Evolutionary conservation across 148 eudicot genomes (phyloP).

Genomic region (Dianthus caryophyllus): DNA sequence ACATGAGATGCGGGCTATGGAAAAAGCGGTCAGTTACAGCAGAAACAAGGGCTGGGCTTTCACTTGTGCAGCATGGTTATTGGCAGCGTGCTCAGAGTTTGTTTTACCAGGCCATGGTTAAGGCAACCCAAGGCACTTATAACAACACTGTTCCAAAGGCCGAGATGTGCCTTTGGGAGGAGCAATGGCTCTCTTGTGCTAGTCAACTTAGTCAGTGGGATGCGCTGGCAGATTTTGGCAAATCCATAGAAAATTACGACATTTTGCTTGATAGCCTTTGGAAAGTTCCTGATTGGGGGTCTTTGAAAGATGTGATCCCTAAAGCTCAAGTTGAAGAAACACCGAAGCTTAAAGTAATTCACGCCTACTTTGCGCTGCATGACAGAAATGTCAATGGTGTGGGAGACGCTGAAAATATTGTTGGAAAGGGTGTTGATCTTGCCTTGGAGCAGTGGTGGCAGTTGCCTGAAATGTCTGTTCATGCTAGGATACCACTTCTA

Average conservation of each 20-base stretch:
- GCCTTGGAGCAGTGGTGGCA: constrained; percentile 99
- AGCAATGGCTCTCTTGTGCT: constrained; percentile 96
- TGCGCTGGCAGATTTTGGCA: constrained; percentile 86
- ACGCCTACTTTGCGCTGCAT: constrained; percentile 93
- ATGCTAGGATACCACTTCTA: constrained; percentile 80
- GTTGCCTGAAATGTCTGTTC: constrained; percentile 96
- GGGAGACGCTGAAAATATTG: constrained; percentile 82
- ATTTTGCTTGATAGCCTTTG: constrained; percentile 86
- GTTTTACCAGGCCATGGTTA: constrained; percentile 95
- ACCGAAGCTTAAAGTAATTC: constrained; percentile 86
- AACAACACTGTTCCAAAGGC: constrained; percentile 95
- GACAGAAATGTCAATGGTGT: constrained; percentile 81
- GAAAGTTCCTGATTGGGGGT: constrained; percentile 98
- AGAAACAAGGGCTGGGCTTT: constrained; percentile 93
- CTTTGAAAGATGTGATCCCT: constrained; percentile 85
- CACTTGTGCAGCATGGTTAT: constrained; percentile 96
- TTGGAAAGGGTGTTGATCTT: constrained; percentile 86
- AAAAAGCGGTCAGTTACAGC: constrained; percentile 86
- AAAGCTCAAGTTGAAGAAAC: constrained; percentile 98
- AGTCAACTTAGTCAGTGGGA: constrained; percentile 98
- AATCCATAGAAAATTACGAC: constrained; percentile 85
- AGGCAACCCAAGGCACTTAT: constrained; percentile 97
- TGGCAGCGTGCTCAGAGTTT: constrained; percentile 98
- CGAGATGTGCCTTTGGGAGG: constrained; percentile 99
- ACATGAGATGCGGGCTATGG: constrained; percentile 99